Evolutionary conservation across 2,329 filamentous ascomycete species (phyloP), one percentile per base, ranked within the genome.

Genomic region (Calonectria multiphialidica): DNA sequence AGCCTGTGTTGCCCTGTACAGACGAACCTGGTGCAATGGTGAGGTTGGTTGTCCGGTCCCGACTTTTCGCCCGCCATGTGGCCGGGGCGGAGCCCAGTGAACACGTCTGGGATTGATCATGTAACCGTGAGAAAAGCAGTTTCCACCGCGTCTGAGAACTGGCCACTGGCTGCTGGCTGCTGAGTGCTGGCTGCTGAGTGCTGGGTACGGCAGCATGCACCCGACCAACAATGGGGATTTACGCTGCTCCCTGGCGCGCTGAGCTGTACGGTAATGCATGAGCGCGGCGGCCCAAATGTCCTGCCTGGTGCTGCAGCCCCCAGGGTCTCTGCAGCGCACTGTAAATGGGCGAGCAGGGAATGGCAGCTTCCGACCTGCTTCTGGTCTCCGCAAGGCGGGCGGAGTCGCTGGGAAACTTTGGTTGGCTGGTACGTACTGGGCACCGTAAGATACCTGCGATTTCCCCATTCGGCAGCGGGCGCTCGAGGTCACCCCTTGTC

Each of bases 21-120:
- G 35, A 57, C 30, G 53, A 33, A n/a, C 30, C 30, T 35, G 50
- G 53, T 57, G 18, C 53, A 57, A 23, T 57, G 53, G 53, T 35
- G 53, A 59, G 33, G 35, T 13, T 23, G 33, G 33, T 35, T 57
- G 30, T 9, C 30, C 33, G 53, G 33, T 37, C 53, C 21, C 40
- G 33, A 40, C 53, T 13, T 59, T 59, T 21, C 53, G 35, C 13
- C 53, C 25, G 53, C 53, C 53, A 59, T 59, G 53, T 40, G 35
- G 33, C 53, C 21, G 5, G 47, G 53, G 21, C 53, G 33, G 53
- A 25, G 53, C 21, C 33, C 53, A 40, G 10, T 59, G 33, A n/a
- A 23, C n/a, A 23, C 21, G 53, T 62, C 57, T 62, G 57, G 57
- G 57, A 30, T 62, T 62, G 57, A 62, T 30, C 53, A 18, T 37